Evolutionary conservation across 306 rosid species (phyloP), one percentile per base, ranked within the genome.

Genomic region (Luffa acutangula): DNA sequence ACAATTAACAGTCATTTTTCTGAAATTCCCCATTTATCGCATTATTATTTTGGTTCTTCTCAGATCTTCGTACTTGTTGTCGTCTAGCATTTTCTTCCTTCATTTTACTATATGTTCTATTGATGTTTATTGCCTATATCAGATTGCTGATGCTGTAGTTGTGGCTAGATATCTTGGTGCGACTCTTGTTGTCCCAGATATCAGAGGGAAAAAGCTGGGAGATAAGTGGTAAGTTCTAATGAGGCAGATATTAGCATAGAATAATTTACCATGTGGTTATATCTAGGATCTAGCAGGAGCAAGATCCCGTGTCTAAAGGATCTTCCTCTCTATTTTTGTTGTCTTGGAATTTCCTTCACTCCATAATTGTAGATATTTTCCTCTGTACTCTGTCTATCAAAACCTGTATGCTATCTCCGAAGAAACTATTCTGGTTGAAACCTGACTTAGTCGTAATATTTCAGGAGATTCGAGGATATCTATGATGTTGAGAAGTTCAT

Each of bases 81-180:
- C 54, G 13, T 62, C 65, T 79, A 14, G 18, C 13, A 15, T 31
- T 49, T 15, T 36, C 60, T 65, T 45, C 39, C 36, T 78, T 39
- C 72, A 74, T 67, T 67, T 9, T 67, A 34, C 34, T 18, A 20
- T 10, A n/a, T 78, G 13, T 62, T 9, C 25, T 77, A 37, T 75
- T 74, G 46, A 74, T 75, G 63, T 83, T 88, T 45, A 63, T 57
- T 73, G 45, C 33, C 21, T 78, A 2, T 78, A 85, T 80, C 86
- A 95, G 99, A 83, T 93, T 77, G 86, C 96, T 5, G 97, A 95
- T 89, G 99, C 97, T 0, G 91, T 95, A 43, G 90, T 95, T 8
- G 99, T 95, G 87, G 94, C 97, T 76, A 90, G 96, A 85, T 89
- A 78, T 82, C 91, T 95, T 8, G 99, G 99, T 25, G 99, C 99